Evolutionary conservation across 306 rosid species (phyloP).

Genomic region (Inga oerstediana): DNA sequence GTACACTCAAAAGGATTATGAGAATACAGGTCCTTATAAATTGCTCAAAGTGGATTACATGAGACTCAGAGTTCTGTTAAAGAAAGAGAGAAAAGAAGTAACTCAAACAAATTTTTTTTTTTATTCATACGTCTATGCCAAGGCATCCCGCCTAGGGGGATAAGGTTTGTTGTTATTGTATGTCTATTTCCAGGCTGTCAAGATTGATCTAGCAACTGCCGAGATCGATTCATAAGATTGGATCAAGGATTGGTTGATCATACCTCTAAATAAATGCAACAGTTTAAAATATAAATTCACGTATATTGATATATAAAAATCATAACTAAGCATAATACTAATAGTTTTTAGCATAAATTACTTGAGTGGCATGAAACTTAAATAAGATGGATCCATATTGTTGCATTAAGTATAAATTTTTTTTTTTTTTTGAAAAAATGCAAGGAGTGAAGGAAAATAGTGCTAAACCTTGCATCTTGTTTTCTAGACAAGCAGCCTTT

Average conservation of each 20-base stretch:
- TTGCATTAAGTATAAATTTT: no score
- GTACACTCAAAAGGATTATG: neutral
- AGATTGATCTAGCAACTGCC: neutral
- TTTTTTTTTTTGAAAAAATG: no score
- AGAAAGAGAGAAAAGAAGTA: neutral
- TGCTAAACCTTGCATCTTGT: neutral
- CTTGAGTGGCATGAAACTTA: no score
- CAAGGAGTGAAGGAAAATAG: neutral
- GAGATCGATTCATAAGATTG: neutral
- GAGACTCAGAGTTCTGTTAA: neutral
- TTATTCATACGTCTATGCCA: conserved; percentile 3
- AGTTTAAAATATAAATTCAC: no score
- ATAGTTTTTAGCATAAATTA: no score
- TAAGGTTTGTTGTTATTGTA: no score
- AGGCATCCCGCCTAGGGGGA: neutral
- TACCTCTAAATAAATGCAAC: neutral
- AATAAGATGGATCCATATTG: neutral
- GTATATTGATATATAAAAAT: no score
- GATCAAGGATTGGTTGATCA: neutral
- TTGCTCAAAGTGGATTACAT: conserved; percentile 13
- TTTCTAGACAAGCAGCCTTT: neutral
- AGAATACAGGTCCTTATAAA: conserved; percentile 20
- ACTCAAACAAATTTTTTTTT: neutral
- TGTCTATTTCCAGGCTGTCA: neutral
- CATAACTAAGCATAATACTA: no score